phyloP scores from a whole-genome alignment of 2,329 filamentous ascomycete genomes.

The Cladophialophora exuberans region DNA sequence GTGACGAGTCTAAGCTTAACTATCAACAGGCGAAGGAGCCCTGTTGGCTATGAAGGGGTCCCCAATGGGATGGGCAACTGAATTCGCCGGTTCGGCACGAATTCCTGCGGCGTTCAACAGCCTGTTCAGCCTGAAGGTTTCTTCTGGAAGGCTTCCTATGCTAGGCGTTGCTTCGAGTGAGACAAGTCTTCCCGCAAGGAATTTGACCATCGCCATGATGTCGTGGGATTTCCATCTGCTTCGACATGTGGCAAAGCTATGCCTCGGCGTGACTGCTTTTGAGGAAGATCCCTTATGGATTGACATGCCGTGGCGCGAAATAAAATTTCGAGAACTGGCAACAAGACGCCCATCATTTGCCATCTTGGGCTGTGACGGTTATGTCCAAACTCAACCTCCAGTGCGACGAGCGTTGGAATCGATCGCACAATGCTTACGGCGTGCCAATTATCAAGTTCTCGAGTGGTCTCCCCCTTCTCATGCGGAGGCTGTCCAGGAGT shows the following conservation, averaged over 20 bases:
- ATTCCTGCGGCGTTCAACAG: slow-evolving; percentile 40
- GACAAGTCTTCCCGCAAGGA: slow-evolving; percentile 36
- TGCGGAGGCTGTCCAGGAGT: slow-evolving; percentile 17
- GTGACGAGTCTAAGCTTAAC: neutral
- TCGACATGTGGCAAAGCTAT: slow-evolving; percentile 25
- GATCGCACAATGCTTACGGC: slow-evolving; percentile 39
- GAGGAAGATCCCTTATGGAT: slow-evolving; percentile 18
- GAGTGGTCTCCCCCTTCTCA: slow-evolving; percentile 31
- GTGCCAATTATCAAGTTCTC: slow-evolving; percentile 56
- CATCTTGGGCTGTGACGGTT: slow-evolving; percentile 19
- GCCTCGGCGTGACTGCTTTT: slow-evolving; percentile 18
- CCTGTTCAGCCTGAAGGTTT: slow-evolving; percentile 20
- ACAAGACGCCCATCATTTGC: slow-evolving; percentile 17
- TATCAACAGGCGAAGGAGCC: slow-evolving; percentile 38
- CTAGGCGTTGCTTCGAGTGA: slow-evolving; percentile 14
- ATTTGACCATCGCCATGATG: slow-evolving; percentile 37
- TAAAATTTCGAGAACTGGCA: slow-evolving; percentile 7
- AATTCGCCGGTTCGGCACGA: slow-evolving; percentile 42
- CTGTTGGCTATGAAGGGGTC: slow-evolving; percentile 39
- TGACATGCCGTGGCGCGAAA: slow-evolving; percentile 24
- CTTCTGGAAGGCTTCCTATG: slow-evolving; percentile 13
- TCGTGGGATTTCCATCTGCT: slow-evolving; percentile 27
- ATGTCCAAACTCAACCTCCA: slow-evolving; percentile 25
- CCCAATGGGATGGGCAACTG: slow-evolving; percentile 38
- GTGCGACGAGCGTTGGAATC: slow-evolving; percentile 18